Evolutionary conservation across 139 green algal genomes (phyloP).

Genomic region (Volvox africanus): DNA sequence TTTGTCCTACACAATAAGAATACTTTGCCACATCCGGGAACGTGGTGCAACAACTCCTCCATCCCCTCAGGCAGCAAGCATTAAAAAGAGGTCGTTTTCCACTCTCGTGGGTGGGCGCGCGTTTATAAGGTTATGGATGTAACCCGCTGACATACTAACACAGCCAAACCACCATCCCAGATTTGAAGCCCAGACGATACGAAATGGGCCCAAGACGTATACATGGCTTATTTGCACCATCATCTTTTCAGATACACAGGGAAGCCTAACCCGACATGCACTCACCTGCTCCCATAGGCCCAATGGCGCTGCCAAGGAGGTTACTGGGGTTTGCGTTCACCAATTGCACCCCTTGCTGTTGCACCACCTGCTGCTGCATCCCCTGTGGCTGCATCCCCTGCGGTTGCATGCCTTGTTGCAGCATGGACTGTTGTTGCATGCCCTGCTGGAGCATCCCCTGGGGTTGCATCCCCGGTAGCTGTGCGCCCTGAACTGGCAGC

Average conservation of each 20-base stretch:
- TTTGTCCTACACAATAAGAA: no score
- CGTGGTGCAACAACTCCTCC: no score
- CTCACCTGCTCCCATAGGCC: conserved; percentile 53
- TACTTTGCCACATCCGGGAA: no score
- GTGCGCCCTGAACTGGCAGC: not conserved
- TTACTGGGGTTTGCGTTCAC: not conserved
- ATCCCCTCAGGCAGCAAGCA: no score
- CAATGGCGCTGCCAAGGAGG: conserved; percentile 47
- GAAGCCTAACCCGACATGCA: not conserved
- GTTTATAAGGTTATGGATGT: not conserved
- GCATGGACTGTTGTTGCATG: not conserved
- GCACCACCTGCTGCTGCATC: not conserved
- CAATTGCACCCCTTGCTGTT: not conserved
- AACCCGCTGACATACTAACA: not conserved
- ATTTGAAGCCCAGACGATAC: no score
- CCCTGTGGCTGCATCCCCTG: not conserved
- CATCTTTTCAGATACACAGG: not conserved
- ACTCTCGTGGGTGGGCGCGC: no score
- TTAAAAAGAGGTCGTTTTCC: no score
- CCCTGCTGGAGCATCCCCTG: not conserved
- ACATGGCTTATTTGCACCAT: not conserved
- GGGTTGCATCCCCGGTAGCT: not conserved
- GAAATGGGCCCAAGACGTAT: not conserved
- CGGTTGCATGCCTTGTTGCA: not conserved
- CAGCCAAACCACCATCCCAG: not conserved